Base-by-base conservation (phyloP, 768 basidiomycete species). In the Tricholoma sp. region DNA sequence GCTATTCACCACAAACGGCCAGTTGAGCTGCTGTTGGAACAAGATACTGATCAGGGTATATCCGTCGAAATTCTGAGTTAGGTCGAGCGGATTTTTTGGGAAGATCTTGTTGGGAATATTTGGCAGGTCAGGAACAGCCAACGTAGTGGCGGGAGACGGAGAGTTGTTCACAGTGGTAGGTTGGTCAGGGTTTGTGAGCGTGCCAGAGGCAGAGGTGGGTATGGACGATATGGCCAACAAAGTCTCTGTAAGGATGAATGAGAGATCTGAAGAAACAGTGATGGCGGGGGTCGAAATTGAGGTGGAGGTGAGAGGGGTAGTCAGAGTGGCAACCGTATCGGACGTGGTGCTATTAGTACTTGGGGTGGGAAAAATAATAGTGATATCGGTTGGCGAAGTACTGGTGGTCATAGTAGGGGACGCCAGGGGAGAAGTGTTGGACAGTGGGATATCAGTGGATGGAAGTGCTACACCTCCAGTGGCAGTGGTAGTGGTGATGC, bases 1-100 rank as follows among this genome's bases (percentile, higher is more conserved):
- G 58, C 76, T 83, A 12, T 61, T 61, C 39, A 84, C 82, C 4
- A 94, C 88, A 61, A 85, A 91, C 0, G 62, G 18, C 93, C 93
- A 95, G 56, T 79, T 79, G 58, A 94, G 73, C 21, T 57, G 64
- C 4, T 64, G 47, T 54, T 83, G 78, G 69, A 92, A 88, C 59
- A 91, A 64, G 39, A 95, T 63, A 52, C 80, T 87, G 68, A 93
- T 81, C 58, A 85, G 58, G 10, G 77, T 75, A 57, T 74, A 80
- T 0, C 69, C 76, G 12, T 46, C 54, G 29, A 82, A 57, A 59
- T 70, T 72, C 19, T 60, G 62, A 21, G 59, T 35, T 51, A 67
- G 18, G 51, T 66, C 60, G 8, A 74, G 39, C 39, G 60, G 65
- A 16, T 64, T 65, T 5, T 61, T 61, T 4, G 88, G 83, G 55